A percentile compares a stretch with the other conserved stretches of the same genome.
phyloP scores from a whole-genome alignment of 2,329 filamentous ascomycete species.

The Diaporthe longicolla region DNA sequence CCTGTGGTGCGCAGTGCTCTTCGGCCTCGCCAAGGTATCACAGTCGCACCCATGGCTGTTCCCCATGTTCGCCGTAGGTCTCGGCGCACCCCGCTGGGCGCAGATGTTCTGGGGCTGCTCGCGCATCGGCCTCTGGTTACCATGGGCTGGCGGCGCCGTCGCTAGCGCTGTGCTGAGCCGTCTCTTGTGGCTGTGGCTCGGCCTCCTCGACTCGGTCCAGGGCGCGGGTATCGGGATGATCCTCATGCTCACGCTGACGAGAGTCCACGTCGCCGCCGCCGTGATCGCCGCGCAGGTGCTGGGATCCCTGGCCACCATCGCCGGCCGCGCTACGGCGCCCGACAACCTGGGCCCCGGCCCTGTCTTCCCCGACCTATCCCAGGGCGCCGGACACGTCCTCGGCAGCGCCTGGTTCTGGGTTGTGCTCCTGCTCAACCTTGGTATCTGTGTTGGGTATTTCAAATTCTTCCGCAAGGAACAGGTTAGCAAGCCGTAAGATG shows the following conservation, averaged over 20 bases:
- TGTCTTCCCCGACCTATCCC: conserved; percentile 72
- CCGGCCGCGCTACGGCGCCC: conserved; percentile 70
- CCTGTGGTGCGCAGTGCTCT: conserved; percentile 68
- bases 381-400: conserved; percentile 58
- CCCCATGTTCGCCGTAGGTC: conserved; percentile 75
- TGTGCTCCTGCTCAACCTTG: conserved; percentile 66
- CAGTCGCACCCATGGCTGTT: conserved; percentile 75
- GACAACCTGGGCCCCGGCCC: conserved; percentile 71
- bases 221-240: conserved; percentile 77
- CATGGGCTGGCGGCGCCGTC: conserved; percentile 70
- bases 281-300: conserved; percentile 72
- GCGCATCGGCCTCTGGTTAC: conserved; percentile 70
- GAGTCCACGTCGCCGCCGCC: conserved; percentile 73
- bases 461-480: conserved; percentile 60
- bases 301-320: conserved; percentile 73
- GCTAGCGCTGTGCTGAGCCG: conserved; percentile 67
- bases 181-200: conserved; percentile 74
- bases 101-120: conserved; percentile 76
- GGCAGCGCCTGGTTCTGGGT: conserved; percentile 72
- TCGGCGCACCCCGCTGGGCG: conserved; percentile 74
- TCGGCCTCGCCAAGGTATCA: conserved; percentile 64
- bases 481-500: conserved; percentile 42
- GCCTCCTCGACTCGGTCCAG: conserved; percentile 72
- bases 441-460: conserved; percentile 69
- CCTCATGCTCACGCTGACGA: conserved; percentile 72